phyloP scores from a whole-genome alignment of 1,284 basidiomycete genomes.

The Ceratobasidium sp. region DNA sequence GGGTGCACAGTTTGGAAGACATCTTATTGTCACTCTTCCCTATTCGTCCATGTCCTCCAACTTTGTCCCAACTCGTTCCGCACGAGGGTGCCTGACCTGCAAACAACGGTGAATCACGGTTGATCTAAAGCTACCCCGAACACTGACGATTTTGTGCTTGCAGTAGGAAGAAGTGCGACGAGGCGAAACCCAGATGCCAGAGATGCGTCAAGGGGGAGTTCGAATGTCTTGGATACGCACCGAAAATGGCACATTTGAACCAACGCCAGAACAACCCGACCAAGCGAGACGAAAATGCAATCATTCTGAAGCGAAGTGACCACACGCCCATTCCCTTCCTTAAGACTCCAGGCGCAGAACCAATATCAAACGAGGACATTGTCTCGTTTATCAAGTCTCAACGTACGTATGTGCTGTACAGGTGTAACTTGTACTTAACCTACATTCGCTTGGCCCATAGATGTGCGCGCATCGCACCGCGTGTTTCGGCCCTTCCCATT shows the following conservation, averaged over 20 bases:
- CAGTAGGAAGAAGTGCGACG: slow-evolving; percentile 24
- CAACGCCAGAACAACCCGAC: neutral
- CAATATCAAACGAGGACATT: neutral
- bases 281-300: neutral
- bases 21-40: too few relatives aligned
- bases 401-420: neutral
- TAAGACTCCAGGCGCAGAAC: neutral
- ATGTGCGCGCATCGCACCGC: neutral
- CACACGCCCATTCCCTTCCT: neutral
- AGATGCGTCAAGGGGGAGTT: neutral
- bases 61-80: neutral
- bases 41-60: neutral
- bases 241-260: neutral
- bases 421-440: neutral
- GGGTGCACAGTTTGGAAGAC: too few relatives aligned
- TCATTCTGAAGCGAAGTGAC: neutral
- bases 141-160: neutral
- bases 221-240: slow-evolving; percentile 4
- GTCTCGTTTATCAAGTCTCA: neutral
- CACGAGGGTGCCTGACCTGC: slow-evolving; percentile 8
- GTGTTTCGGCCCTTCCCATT: neutral
- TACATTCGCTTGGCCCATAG: neutral
- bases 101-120: neutral
- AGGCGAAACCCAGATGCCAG: neutral
- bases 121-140: neutral